Evolutionary conservation across 352 stramenopile genomes (phyloP).

Genomic region (Lagenidium giganteum): DNA sequence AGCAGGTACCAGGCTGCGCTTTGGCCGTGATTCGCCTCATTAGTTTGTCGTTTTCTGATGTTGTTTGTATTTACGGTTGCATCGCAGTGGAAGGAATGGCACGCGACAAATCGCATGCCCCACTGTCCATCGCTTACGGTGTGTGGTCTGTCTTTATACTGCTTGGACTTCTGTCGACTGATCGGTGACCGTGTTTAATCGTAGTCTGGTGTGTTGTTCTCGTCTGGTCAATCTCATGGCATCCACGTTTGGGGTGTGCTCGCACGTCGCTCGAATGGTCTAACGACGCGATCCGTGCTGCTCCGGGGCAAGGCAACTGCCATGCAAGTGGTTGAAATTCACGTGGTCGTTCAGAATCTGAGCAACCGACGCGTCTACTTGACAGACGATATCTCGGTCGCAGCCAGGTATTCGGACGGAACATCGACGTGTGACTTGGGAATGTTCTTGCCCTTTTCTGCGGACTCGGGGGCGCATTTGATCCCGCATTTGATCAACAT

Average conservation of each 20-base stretch:
- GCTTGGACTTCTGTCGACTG: neutral
- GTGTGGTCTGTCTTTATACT: constrained; percentile 8
- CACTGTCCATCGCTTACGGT: constrained; percentile 27
- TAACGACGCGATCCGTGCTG: constrained; percentile 46
- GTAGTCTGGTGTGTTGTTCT: constrained; percentile 25
- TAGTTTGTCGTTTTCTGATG: too few species aligned
- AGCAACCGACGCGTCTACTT: constrained; percentile 17
- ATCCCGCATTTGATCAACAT: constrained; percentile 30
- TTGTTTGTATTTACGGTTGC: too few species aligned
- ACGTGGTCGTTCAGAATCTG: constrained; percentile 50
- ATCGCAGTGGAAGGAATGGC: constrained; percentile 28
- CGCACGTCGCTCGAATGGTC: constrained; percentile 45
- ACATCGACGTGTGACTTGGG: too few species aligned
- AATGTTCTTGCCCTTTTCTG: constrained; percentile 29
- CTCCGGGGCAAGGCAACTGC: constrained; percentile 33
- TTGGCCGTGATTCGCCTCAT: too few species aligned
- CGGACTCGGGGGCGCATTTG: constrained; percentile 33
- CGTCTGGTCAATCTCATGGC: constrained; percentile 17
- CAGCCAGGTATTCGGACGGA: neutral
- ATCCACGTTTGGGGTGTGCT: constrained; percentile 39
- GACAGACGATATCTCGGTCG: constrained; percentile 30
- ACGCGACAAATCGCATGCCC: constrained; percentile 34
- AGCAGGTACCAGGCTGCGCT: too few species aligned
- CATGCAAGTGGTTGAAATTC: constrained; percentile 53
- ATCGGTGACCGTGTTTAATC: neutral